These are phyloP conservation scores for Rhodofomes roseus DNA, from an alignment of 1,284 basidiomycete species.

Conservation along the genomic window DNA sequence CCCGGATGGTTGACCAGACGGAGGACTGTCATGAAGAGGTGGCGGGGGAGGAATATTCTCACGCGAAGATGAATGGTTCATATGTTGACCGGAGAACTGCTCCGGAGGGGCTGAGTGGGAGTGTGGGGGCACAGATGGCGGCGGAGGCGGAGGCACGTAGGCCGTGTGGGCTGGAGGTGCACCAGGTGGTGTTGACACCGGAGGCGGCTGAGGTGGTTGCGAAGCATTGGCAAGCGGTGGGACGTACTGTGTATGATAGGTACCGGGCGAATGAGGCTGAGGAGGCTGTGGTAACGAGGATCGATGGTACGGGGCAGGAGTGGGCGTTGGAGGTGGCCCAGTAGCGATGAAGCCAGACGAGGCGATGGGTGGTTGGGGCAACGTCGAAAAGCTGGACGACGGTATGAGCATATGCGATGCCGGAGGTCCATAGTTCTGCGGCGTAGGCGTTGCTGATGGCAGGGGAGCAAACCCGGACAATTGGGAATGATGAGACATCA, in stretches of 20 bases:
- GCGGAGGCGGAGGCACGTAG: slow-evolving; percentile 11
- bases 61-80: slow-evolving; percentile 26
- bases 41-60: slow-evolving; percentile 30
- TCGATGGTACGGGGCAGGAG: slow-evolving; percentile 15
- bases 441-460: slow-evolving; percentile 27
- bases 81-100: slow-evolving; percentile 13
- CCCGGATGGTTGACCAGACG: slow-evolving; percentile 26
- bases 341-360: slow-evolving; percentile 21
- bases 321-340: slow-evolving; percentile 9
- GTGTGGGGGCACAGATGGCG: slow-evolving; percentile 6
- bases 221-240: slow-evolving; percentile 13
- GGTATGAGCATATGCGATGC: slow-evolving; percentile 32
- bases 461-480: slow-evolving; percentile 41
- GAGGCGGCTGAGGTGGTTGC: slow-evolving; percentile 21
- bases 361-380: slow-evolving; percentile 16
- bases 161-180: slow-evolving; percentile 10
- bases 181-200: slow-evolving; percentile 6
- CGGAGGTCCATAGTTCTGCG: slow-evolving; percentile 23
- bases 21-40: slow-evolving; percentile 31
- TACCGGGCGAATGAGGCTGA: slow-evolving; percentile 8
- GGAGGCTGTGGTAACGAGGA: slow-evolving; percentile 14
- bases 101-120: slow-evolving; percentile 16
- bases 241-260: slow-evolving; percentile 10
- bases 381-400: slow-evolving; percentile 23
- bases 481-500: slow-evolving; percentile 40